A percentile compares a stretch with the other conserved stretches of the same genome.
These are phyloP conservation scores for Neonectria punicea DNA, from an alignment of 2,329 filamentous ascomycete genomes.

Conservation along the genomic window DNA sequence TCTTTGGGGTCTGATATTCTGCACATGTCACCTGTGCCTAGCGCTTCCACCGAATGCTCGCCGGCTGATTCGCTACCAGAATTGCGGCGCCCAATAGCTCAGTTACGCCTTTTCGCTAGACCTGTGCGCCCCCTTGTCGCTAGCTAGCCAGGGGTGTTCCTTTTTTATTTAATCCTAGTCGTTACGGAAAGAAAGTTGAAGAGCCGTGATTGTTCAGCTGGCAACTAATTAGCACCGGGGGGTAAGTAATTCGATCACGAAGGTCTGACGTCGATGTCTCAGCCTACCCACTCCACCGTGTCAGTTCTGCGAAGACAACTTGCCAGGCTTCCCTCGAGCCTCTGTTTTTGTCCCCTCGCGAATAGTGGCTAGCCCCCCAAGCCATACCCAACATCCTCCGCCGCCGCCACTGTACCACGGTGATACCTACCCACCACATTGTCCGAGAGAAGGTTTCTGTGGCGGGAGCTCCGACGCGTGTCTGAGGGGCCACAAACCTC, in stretches of 20 bases:
- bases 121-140: not conserved
- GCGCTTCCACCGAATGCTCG: not conserved
- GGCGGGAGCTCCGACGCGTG: not conserved
- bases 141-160: not conserved
- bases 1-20: not conserved
- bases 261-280: not conserved
- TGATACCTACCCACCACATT: not conserved
- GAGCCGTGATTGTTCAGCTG: not conserved
- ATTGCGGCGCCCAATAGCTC: slow-evolving; percentile 1
- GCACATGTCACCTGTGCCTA: not conserved
- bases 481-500: not conserved
- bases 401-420: not conserved
- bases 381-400: not conserved
- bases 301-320: not conserved
- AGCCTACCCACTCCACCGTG: not conserved
- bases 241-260: not conserved
- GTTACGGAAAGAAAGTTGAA: not conserved
- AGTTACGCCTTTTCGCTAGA: not conserved
- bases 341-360: not conserved
- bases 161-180: not conserved
- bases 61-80: not conserved
- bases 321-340: not conserved
- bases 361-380: not conserved
- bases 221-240: no score
- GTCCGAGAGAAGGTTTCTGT: not conserved